Percentiles rank a stretch among this genome's conserved stretches.
Conservation (phyloP, 371 early-diverging fungal species). For the Circinella minor region DNA sequence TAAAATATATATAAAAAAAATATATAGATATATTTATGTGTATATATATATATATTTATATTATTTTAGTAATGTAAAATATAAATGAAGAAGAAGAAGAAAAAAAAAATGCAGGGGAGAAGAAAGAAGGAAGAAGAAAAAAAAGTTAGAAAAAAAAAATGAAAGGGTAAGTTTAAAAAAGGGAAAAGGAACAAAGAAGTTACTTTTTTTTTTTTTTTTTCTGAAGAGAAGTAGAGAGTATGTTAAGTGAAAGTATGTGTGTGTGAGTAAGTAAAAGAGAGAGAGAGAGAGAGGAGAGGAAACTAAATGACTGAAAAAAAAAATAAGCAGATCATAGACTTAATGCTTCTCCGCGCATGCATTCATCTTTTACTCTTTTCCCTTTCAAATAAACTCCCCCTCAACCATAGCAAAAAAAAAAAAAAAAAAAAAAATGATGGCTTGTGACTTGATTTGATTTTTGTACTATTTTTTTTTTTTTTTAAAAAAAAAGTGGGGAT, state of each 20-base stretch:
- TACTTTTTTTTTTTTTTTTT: too few species aligned
- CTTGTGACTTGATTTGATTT: background rate
- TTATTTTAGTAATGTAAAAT: too few species aligned
- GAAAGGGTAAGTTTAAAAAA: too few species aligned
- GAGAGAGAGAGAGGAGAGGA: too few species aligned
- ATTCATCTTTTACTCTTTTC: background rate
- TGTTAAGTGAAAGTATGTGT: too few species aligned
- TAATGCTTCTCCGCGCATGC: background rate
- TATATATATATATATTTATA: too few species aligned
- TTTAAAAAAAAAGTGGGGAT: background rate
- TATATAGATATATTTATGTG: background rate
- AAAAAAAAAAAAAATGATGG: background rate
- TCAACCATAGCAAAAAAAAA: background rate
- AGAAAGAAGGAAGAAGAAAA: background rate
- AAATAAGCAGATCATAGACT: background rate
- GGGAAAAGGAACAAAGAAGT: too few species aligned
- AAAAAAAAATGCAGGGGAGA: background rate
- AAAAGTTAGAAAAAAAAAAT: background rate
- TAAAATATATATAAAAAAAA: background rate
- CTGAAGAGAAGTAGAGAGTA: too few species aligned
- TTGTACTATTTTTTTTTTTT: too few species aligned
- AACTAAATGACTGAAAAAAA: background rate
- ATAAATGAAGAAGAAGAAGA: background rate
- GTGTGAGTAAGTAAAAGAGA: too few species aligned
- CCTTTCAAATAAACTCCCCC: background rate